phyloP scores from a whole-genome alignment of 23 red algal species.

The Gracilaria gracilis region DNA sequence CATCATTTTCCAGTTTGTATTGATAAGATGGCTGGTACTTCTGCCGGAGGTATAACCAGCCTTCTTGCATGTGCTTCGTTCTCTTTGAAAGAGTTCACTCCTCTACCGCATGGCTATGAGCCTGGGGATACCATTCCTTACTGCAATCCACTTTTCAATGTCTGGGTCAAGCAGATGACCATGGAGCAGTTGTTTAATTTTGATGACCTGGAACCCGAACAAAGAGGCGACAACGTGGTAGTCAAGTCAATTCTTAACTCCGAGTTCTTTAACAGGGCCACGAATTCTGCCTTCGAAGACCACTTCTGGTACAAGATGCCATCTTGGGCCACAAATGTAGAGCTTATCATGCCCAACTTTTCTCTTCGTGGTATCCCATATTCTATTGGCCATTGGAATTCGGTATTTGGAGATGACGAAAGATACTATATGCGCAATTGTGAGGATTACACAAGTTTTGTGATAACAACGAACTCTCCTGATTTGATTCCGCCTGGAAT shows the following conservation, averaged over 20 bases:
- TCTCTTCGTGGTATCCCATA: conserved; percentile 22
- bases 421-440: background rate
- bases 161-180: conserved; percentile 14
- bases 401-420: background rate
- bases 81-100: background rate
- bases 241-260: too few relatives aligned
- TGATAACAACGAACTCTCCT: background rate
- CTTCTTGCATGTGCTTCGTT: conserved; percentile 10
- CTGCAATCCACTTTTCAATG: conserved; percentile 2
- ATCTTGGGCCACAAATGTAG: conserved; percentile 3
- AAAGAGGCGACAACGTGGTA: too few relatives aligned
- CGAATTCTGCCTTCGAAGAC: too few relatives aligned
- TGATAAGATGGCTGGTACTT: conserved; percentile 12
- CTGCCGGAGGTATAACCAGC: conserved; percentile 23
- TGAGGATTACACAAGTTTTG: conserved; percentile 10
- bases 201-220: background rate
- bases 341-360: conserved; percentile 13
- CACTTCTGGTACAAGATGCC: background rate
- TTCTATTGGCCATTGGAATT: background rate
- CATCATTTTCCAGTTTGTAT: background rate
- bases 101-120: background rate
- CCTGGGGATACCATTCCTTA: background rate
- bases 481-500: too few relatives aligned
- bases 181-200: background rate
- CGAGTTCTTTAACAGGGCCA: too few relatives aligned